phyloP scores from a whole-genome alignment of 805 yeast species.

The Lachancea meyersii region DNA sequence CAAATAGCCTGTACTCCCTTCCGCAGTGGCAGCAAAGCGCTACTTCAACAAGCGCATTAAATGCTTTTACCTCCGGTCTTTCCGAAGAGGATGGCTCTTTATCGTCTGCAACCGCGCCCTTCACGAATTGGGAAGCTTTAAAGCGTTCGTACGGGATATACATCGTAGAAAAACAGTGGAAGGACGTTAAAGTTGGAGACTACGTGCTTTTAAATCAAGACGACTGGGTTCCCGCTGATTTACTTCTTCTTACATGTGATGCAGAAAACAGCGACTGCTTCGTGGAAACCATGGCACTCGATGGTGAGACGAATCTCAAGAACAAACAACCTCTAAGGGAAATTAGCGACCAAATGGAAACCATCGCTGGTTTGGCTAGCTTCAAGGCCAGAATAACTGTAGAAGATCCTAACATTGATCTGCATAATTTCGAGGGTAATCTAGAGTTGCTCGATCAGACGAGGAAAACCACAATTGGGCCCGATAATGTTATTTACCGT shows the following conservation, averaged over 20 bases:
- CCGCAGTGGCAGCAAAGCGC: conserved; percentile 8
- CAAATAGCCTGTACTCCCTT: conserved; percentile 5
- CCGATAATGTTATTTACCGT: conserved; percentile 81
- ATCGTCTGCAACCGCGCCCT: conserved; percentile 8
- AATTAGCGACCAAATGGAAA: conserved; percentile 45
- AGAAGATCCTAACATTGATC: conserved; percentile 89
- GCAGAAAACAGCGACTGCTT: conserved; percentile 58
- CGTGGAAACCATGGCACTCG: conserved; percentile 94
- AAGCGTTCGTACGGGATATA: conserved; percentile 19
- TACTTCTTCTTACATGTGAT: conserved; percentile 62
- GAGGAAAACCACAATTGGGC: conserved; percentile 54
- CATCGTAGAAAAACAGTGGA: conserved; percentile 49
- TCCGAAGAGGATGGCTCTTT: not conserved
- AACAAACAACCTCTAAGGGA: conserved; percentile 62
- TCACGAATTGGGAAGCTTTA: conserved; percentile 12
- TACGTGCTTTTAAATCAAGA: conserved; percentile 64
- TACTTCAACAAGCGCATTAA: conserved; percentile 9
- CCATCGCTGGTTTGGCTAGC: conserved; percentile 45
- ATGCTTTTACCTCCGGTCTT: not conserved
- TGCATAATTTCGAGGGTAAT: conserved; percentile 87
- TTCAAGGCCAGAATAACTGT: conserved; percentile 51
- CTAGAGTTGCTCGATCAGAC: conserved; percentile 38
- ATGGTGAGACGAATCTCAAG: conserved; percentile 93
- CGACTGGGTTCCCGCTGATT: conserved; percentile 94
- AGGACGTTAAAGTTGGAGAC: conserved; percentile 80